Percentiles rank a stretch among this genome's conserved stretches.
Evolutionary conservation across 331 rosid species (phyloP).

Genomic region (Saraca asoca): DNA sequence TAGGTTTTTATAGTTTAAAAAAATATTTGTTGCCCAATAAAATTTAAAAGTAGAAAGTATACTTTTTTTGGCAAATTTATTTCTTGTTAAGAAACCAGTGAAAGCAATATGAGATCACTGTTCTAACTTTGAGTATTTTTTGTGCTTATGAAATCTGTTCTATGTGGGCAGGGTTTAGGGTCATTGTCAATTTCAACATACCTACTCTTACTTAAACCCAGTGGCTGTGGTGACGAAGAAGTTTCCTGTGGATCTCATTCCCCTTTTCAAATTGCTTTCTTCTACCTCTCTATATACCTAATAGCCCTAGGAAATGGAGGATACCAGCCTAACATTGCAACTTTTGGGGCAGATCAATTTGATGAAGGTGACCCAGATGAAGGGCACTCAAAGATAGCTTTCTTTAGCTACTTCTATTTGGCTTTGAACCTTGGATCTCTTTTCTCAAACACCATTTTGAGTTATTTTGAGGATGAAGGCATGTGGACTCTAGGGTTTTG

Average conservation of each 20-base stretch:
- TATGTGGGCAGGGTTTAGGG: slow-evolving; percentile 56
- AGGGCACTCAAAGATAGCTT: slow-evolving; percentile 62
- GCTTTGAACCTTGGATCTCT: slow-evolving; percentile 83
- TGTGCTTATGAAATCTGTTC: neutral
- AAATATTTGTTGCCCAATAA: too few species aligned
- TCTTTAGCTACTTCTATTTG: slow-evolving; percentile 82
- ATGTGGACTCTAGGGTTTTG: slow-evolving; percentile 75
- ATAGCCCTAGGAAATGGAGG: slow-evolving; percentile 86
- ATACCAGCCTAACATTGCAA: slow-evolving; percentile 76
- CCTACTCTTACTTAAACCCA: slow-evolving; percentile 59
- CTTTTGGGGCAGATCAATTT: slow-evolving; percentile 88
- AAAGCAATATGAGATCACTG: too few species aligned
- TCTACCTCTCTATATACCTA: slow-evolving; percentile 66
- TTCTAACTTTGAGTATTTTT: too few species aligned
- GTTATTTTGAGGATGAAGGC: slow-evolving; percentile 75
- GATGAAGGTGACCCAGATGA: slow-evolving; percentile 65
- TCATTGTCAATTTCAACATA: slow-evolving; percentile 59
- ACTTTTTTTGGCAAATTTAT: too few species aligned
- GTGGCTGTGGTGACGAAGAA: slow-evolving; percentile 63
- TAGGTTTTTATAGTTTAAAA: too few species aligned
- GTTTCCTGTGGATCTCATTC: slow-evolving; percentile 57
- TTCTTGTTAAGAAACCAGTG: too few species aligned
- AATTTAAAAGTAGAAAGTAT: too few species aligned
- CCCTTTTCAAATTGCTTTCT: slow-evolving; percentile 36
- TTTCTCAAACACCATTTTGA: slow-evolving; percentile 75